Evolutionary conservation across 202 grass and related monocot species (phyloP), one percentile per base, ranked within the genome.

Genomic region (Dendrocalamus latiflorus): DNA sequence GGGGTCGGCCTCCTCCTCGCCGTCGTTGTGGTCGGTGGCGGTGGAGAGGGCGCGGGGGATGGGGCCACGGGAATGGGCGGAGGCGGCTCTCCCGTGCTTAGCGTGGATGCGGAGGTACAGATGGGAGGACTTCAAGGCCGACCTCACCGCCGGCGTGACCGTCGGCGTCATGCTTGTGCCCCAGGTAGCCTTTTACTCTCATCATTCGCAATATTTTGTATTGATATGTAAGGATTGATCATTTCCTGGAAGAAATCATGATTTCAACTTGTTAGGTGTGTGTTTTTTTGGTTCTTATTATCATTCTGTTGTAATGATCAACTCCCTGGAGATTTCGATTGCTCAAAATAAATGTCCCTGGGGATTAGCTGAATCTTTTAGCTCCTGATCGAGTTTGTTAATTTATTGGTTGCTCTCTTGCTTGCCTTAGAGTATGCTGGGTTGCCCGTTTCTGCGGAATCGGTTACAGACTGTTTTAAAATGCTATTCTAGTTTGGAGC

Each of bases 81-180:
- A 90, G 37, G 60, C 66, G 37, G 38, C 83, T 16, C 25, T 95
- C 53, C 95, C 95, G 5, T 98, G 95, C 76, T 75, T 79, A 14
- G 28, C 84, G 20, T 98, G 95, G 95, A 90, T 93, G 50, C 73
- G 92, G 17, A 86, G 37, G 0, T 98, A 98, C 88, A 85, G 81
- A 26, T 91, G 82, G 85, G 92, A 98, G 30, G 83, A 90, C 50
- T 69, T 95, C 54, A 90, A 93, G 84, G 79, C 90, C 28, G 95
- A 98, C 76, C 86, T 98, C 62, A 66, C 93, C 51, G 88, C 95
- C 25, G 95, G 95, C 21, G 71, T 91, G 80, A 98, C 95, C 28
- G 95, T 98, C 6, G 95, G 95, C 22, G 92, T 98, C 84, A 98
- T 98, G 90, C 95, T 98, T 17, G 95, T 98, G 61, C 95, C 95